Percentiles rank a stretch among this genome's conserved stretches.
These are phyloP conservation scores for Phascolomyces articulosus DNA, from an alignment of 371 early-diverging fungal genomes.

Conservation along the genomic window DNA sequence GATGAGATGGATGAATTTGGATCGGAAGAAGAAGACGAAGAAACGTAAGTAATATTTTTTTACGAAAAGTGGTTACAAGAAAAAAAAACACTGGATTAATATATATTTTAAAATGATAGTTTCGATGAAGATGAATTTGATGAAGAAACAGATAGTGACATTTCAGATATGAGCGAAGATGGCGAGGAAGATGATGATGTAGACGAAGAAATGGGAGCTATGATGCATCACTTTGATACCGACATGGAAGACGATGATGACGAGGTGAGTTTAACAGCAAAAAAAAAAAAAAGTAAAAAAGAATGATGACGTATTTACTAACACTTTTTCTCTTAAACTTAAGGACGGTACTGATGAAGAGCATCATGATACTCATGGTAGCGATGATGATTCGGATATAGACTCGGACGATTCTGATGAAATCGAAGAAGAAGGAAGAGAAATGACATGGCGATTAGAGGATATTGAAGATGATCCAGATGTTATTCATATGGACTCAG, in stretches of 20 bases:
- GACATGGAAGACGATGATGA: constrained; percentile 53
- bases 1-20: constrained; percentile 68
- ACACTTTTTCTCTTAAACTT: neutral
- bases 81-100: no score
- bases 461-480: constrained; percentile 62
- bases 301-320: neutral
- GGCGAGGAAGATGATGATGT: constrained; percentile 69
- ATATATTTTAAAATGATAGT: no score
- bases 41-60: constrained; percentile 46
- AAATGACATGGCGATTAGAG: constrained; percentile 53
- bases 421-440: constrained; percentile 49
- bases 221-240: constrained; percentile 64
- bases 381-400: constrained; percentile 48
- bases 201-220: constrained; percentile 62
- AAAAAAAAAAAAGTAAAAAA: constrained; percentile 17
- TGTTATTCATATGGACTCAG: constrained; percentile 37
- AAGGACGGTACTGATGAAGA: constrained; percentile 42
- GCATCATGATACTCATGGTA: constrained; percentile 44
- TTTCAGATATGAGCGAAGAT: constrained; percentile 66
- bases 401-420: constrained; percentile 56
- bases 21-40: constrained; percentile 63
- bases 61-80: no score
- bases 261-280: neutral
- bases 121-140: constrained; percentile 71
- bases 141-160: constrained; percentile 74